Evolutionary conservation across 495 filamentous ascomycete genomes (phyloP), one percentile per base, ranked within the genome.

Genomic region (Recurvomyces mirabilis): DNA sequence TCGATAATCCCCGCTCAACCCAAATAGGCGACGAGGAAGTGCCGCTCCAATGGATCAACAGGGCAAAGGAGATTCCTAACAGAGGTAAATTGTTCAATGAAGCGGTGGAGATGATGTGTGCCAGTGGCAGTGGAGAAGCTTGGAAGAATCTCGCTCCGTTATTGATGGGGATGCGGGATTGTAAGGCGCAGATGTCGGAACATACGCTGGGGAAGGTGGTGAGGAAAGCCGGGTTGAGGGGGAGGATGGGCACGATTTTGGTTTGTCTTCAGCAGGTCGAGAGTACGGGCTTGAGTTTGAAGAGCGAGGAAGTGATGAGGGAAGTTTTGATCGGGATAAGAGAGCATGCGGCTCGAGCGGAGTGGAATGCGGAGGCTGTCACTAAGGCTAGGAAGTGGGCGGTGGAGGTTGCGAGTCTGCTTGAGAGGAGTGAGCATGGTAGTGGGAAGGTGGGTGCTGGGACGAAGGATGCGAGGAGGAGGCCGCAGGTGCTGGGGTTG

Each of bases 81-180:
- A 45, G 50, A 21, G 46, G 29, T 29, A 21, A 42, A 12, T 30
- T 46, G 5, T 14, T 65, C 9, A 43, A 46, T n/a, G 13, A 43
- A 18, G 39, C 57, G 1, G 26, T 68, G 13, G 41, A 52, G 1
- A 25, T 58, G 10, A 54, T 58, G 41, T 25, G 30, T 39, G 37
- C 54, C 13, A 38, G 35, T 1, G 38, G 44, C 12, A 38, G 47
- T 13, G 38, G 33, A 2, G 34, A 46, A 12, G 65, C 62, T 36
- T 67, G 58, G 57, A 43, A 61, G 10, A 64, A 63, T 38, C 38
- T 67, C 25, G 38, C 59, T 12, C 37, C 43, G 6, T 41, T 67
- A 47, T 35, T 68, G 28, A 51, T 51, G 21, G 65, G 53, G 5
- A 43, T 61, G 26, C 33, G 56, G 24, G 31, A 19, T 21, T 29